phyloP scores from a whole-genome alignment of 352 stramenopile species.

The Phytophthora litchii region DNA sequence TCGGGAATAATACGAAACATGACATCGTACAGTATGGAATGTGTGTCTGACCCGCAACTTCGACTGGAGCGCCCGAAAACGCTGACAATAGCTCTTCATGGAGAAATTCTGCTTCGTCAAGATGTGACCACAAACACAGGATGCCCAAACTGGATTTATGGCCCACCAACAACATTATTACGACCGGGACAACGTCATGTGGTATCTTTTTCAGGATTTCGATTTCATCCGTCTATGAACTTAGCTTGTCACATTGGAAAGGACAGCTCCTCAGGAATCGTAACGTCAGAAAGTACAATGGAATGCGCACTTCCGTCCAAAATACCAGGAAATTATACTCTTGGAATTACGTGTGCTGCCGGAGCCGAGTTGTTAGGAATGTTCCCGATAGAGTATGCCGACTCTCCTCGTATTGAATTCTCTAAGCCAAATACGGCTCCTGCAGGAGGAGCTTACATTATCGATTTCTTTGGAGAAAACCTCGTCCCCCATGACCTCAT shows the following conservation, averaged over 20 bases:
- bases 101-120: conserved; percentile 19
- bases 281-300: conserved; percentile 31
- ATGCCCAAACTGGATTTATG: conserved; percentile 29
- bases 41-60: conserved; percentile 4
- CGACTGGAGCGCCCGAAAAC: conserved; percentile 6
- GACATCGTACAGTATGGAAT: conserved; percentile 22
- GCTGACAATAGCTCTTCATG: conserved; percentile 22
- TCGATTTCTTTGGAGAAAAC: conserved; percentile 33
- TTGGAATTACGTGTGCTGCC: conserved; percentile 33
- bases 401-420: conserved; percentile 17
- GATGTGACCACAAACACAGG: conserved; percentile 8
- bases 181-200: conserved; percentile 18
- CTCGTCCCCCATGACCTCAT: conserved; percentile 33
- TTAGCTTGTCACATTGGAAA: conserved; percentile 30
- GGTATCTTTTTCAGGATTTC: conserved; percentile 33
- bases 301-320: conserved; percentile 35
- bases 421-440: conserved; percentile 31
- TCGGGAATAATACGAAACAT: conserved; percentile 22
- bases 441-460: conserved; percentile 11
- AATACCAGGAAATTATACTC: conserved; percentile 42
- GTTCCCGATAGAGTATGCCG: conserved; percentile 36
- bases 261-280: conserved; percentile 6
- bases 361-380: conserved; percentile 8
- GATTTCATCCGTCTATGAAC: conserved; percentile 36
- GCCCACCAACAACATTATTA: conserved; percentile 16